These are phyloP conservation scores for Yamadazyma laniorum DNA, from an alignment of 805 yeast genomes.

Conservation along the genomic window DNA sequence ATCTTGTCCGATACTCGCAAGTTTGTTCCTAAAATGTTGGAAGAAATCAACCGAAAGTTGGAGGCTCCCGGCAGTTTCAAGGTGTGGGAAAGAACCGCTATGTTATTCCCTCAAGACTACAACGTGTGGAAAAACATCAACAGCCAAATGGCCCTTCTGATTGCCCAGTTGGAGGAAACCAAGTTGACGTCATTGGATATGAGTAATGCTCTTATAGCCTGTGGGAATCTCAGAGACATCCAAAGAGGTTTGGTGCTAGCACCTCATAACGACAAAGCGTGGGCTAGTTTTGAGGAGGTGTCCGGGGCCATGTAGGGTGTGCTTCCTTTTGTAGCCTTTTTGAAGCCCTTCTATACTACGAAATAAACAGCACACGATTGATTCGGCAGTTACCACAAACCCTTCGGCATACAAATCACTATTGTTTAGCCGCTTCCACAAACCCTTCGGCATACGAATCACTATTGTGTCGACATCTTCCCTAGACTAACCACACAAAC, in stretches of 20 bases:
- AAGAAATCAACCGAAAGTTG: conserved; percentile 48
- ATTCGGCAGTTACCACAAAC: no score
- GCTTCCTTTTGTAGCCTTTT: no score
- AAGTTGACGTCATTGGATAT: conserved; percentile 51
- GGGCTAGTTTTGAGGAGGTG: conserved; percentile 1
- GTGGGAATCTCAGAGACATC: conserved; percentile 49
- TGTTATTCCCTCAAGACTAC: conserved; percentile 70
- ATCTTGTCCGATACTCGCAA: conserved; percentile 50
- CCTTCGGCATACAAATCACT: no score
- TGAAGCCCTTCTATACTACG: no score
- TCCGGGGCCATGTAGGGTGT: no score
- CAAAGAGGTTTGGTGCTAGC: conserved; percentile 62
- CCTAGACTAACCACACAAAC: no score
- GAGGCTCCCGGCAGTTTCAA: conserved; percentile 14
- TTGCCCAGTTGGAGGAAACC: conserved; percentile 52
- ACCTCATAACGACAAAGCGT: conserved; percentile 5
- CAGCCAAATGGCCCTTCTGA: conserved; percentile 51
- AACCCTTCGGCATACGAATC: no score
- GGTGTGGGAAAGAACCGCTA: conserved; percentile 68
- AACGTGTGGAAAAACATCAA: conserved; percentile 69
- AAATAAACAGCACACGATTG: no score
- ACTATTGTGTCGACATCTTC: no score
- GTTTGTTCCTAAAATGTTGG: conserved; percentile 58
- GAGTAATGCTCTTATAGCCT: conserved; percentile 49
- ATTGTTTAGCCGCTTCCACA: no score